Evolutionary conservation across 2,329 filamentous ascomycete species (phyloP), one percentile per base, ranked within the genome.

Genomic region (Alternaria gansuensis): DNA sequence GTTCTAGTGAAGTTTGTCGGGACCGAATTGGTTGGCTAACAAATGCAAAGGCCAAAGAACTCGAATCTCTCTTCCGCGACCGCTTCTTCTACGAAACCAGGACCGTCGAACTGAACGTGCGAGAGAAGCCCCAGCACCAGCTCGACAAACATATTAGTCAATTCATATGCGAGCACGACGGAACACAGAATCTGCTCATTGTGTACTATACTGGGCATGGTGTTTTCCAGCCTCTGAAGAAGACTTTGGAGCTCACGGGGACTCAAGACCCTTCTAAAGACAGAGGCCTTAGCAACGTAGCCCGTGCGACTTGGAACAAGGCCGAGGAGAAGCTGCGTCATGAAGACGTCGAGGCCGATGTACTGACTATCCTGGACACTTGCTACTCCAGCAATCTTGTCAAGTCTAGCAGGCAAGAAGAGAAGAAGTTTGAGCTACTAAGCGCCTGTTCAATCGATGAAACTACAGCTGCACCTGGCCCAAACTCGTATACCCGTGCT

Each of bases 161-260:
- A 0, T 78, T 79, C 52, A 59, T 75, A 9, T 55, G 63, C 5
- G 63, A 70, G 21, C 53, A 76, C 34, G 68, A 76, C 34, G 74
- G 72, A 3, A 67, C 70, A 1, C 64, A 74, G 45, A 76, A 70
- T 39, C 63, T 77, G 4, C 60, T 78, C 29, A 77, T 78, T 31
- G 65, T 79, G 21, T 80, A 79, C 64, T 80, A 79, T 51, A 79
- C 74, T 2, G 78, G 78, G 0, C 77, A 79, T 55, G 75, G 76
- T 13, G 54, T 67, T 0, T 77, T 65, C 39, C 36, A 56, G 1
- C 66, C 73, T 1, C 52, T 66, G 7, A 57, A 55, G 9, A 65
- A 73, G 26, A 61, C 59, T 17, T 54, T 77, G 3, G 65, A 76
- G 55, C 53, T 78, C 14, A 67, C 68, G 2, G 73, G 65, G 10